Evolutionary conservation across 805 yeast species (phyloP), one percentile per base, ranked within the genome.

Genomic region (Starmerella davenportii): DNA sequence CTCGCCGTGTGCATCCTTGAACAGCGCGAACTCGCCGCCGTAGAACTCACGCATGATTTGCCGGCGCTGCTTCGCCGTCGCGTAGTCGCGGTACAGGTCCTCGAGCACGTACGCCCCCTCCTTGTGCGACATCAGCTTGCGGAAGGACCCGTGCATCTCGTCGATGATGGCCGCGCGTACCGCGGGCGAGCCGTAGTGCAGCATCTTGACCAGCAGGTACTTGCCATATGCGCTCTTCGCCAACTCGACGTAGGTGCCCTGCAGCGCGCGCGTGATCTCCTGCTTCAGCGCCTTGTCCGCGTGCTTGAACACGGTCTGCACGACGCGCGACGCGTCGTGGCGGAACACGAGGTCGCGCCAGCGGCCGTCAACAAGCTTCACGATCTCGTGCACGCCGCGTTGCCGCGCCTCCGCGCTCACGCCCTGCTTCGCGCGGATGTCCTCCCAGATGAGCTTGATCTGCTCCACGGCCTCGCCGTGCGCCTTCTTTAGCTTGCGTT

Each of bases 41-140:
- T 93, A 87, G 56, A 87, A 87, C 62, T 87, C 98, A 60, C 90
- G 74, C 48, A 87, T 73, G 79, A 87, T 85, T 60, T 81, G 94
- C 40, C 72, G 71, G 58, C 72, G 79, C 61, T 87, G 96, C 45
- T 76, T 80, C 23, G 77, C 69, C 19, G 82, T 72, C 9, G 95
- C 73, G 58, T 85, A 87, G 41, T 84, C 70, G 19, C 81, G 80
- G 55, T 66, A 87, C 52, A 81, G 66, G 65, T 87, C 98, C 61
- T 87, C 96, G 47, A 85, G 84, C 30, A 87, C 96, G 53, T 87
- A 84, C 13, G 96, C 96, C 61, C 95, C 98, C 66, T 87, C 96
- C 63, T 79, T 77, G 62, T 87, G 95, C 65, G 93, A 75, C 90
- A 87, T 82, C 42, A 87, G 65, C 60, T 82, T 87, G 57, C 95